A percentile compares a stretch with the other conserved stretches of the same genome.
Conservation (phyloP, 768 basidiomycete species). For the Amanita fuliginea region DNA sequence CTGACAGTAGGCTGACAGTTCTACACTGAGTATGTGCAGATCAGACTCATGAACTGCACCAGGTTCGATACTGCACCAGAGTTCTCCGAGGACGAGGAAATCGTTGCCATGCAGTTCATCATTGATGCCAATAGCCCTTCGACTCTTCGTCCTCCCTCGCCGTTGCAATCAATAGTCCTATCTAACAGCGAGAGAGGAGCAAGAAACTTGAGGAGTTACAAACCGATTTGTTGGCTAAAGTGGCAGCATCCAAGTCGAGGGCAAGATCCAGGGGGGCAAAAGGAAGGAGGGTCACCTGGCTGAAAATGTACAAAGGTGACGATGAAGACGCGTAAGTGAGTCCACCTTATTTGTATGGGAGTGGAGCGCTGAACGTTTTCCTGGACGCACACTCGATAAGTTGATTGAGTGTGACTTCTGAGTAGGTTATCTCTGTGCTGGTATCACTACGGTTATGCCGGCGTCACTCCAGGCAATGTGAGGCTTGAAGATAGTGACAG, state of each 20-base stretch:
- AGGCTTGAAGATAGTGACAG: conserved; percentile 20
- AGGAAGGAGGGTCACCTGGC: conserved; percentile 18
- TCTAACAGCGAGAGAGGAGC: neutral
- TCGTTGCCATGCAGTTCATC: no score
- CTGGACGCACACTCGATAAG: conserved; percentile 8
- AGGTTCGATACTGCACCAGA: no score
- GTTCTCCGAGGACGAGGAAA: no score
- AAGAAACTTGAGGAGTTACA: neutral
- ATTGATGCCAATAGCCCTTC: no score
- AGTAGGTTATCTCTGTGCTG: conserved; percentile 22
- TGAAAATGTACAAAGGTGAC: conserved; percentile 12
- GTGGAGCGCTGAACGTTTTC: neutral
- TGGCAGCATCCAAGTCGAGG: neutral
- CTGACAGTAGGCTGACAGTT: no score
- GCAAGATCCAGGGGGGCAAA: neutral
- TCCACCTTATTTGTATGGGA: neutral
- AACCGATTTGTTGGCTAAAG: neutral
- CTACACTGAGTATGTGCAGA: no score
- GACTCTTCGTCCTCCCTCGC: no score
- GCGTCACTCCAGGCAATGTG: conserved; percentile 23
- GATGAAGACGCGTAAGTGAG: conserved; percentile 19
- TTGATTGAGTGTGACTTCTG: conserved; percentile 18
- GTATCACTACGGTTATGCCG: conserved; percentile 46
- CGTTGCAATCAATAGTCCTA: no score
- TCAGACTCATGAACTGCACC: no score